Conservation (phyloP, 345 rosid species). For the Eucalyptus tenuipes region DNA sequence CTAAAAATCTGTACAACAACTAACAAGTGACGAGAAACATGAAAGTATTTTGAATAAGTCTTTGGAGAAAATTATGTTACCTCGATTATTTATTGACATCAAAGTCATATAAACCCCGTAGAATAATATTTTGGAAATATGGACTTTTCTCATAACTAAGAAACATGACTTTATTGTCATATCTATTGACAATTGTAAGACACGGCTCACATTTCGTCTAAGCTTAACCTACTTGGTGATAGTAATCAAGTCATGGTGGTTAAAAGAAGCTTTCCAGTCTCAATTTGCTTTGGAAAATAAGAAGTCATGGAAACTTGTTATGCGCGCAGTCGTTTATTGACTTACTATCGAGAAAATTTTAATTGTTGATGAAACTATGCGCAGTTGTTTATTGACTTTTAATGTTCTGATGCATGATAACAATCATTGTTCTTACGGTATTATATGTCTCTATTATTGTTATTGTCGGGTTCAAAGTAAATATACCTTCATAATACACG, state of each 20-base stretch:
- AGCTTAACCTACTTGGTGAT: neutral
- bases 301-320: neutral
- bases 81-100: neutral
- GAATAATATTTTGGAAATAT: neutral
- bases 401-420: too few species aligned
- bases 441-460: too few species aligned
- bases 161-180: neutral
- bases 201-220: neutral
- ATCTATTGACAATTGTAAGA: neutral
- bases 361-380: too few species aligned
- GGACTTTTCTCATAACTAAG: neutral
- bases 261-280: neutral
- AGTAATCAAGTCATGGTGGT: too few species aligned
- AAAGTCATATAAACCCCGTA: neutral
- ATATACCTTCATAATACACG: too few species aligned
- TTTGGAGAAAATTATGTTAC: neutral
- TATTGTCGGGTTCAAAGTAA: too few species aligned
- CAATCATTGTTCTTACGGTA: too few species aligned
- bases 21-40: neutral
- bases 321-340: neutral
- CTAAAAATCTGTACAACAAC: neutral
- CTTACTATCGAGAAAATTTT: too few species aligned
- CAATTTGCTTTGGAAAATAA: neutral
- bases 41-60: too few species aligned
- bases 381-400: too few species aligned